A percentile compares a stretch with the other conserved stretches of the same genome.
Conservation (phyloP, 1,284 basidiomycete species). For the Leccinum cinnamomeum region DNA sequence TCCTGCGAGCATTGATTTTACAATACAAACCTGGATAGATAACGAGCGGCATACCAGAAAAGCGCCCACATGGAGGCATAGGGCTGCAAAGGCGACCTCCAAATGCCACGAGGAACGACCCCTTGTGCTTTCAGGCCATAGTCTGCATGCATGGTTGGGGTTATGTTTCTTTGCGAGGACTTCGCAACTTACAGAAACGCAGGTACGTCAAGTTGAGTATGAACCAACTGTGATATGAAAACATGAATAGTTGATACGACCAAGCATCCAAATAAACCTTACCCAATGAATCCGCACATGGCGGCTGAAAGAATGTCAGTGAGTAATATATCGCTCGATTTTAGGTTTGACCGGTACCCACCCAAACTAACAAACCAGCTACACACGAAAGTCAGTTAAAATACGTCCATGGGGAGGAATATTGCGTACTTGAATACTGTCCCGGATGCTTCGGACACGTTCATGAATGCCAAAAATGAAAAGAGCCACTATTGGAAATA, state of each 20-base stretch:
- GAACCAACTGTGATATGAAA: slow-evolving; percentile 35
- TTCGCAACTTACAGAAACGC: slow-evolving; percentile 42
- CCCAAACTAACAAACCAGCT: slow-evolving; percentile 52
- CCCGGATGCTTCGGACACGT: slow-evolving; percentile 13
- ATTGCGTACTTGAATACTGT: slow-evolving; percentile 28
- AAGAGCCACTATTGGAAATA: slow-evolving; percentile 39
- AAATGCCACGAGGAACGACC: slow-evolving; percentile 39
- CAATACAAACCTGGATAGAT: neutral
- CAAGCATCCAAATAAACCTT: neutral
- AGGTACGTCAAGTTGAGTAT: slow-evolving; percentile 50
- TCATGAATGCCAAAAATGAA: slow-evolving; percentile 27
- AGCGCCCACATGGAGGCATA: slow-evolving; percentile 32
- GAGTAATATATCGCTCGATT: neutral
- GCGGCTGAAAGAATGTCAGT: slow-evolving; percentile 33
- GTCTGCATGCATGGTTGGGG: slow-evolving; percentile 34
- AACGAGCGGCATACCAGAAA: slow-evolving; percentile 25
- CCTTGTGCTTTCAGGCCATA: slow-evolving; percentile 60
- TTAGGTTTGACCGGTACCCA: slow-evolving; percentile 1
- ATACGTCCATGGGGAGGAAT: neutral
- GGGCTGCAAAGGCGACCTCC: slow-evolving; percentile 31
- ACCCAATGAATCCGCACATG: slow-evolving; percentile 50
- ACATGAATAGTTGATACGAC: neutral
- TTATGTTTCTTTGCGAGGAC: slow-evolving; percentile 8
- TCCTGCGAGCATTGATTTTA: slow-evolving; percentile 25
- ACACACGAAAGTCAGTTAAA: slow-evolving; percentile 1